phyloP scores from a whole-genome alignment of 208 protist species.

The Porcisia hertigi region DNA sequence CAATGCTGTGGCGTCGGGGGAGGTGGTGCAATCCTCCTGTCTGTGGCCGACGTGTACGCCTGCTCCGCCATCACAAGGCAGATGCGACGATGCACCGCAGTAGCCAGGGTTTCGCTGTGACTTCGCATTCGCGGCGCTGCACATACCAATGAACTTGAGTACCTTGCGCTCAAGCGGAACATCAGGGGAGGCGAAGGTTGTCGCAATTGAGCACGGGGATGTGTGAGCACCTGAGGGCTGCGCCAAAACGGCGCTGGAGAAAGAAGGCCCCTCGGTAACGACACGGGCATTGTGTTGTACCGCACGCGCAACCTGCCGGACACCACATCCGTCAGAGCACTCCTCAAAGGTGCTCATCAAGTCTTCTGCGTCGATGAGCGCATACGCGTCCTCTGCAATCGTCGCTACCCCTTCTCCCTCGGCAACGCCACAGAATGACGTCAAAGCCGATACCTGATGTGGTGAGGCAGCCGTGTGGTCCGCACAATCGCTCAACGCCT shows the following conservation, averaged over 20 bases:
- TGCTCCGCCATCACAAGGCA: background rate
- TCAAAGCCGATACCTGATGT: background rate
- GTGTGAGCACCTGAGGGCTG: background rate
- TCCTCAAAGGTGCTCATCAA: conserved; percentile 17
- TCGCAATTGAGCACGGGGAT: background rate
- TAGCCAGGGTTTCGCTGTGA: background rate
- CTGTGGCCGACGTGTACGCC: background rate
- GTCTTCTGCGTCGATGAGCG: conserved; percentile 6
- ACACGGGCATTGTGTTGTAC: background rate
- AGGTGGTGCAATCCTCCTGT: background rate
- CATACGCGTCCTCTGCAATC: conserved; percentile 18
- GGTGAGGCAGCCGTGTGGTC: background rate
- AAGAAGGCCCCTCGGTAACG: background rate
- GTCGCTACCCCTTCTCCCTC: background rate
- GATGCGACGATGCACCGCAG: background rate
- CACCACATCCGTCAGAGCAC: background rate
- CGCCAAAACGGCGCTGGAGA: background rate
- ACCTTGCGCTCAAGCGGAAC: conserved; percentile 29
- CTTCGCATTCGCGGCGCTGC: background rate
- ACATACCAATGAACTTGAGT: conserved; percentile 19
- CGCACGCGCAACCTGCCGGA: background rate
- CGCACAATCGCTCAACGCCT: background rate
- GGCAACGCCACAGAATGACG: background rate
- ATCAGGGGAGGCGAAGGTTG: conserved; percentile 1
- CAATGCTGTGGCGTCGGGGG: conserved; percentile 5